A percentile compares a stretch with the other conserved stretches of the same genome.
phyloP scores from a whole-genome alignment of 2,329 filamentous ascomycete species.

The Cladosporium sp. region DNA sequence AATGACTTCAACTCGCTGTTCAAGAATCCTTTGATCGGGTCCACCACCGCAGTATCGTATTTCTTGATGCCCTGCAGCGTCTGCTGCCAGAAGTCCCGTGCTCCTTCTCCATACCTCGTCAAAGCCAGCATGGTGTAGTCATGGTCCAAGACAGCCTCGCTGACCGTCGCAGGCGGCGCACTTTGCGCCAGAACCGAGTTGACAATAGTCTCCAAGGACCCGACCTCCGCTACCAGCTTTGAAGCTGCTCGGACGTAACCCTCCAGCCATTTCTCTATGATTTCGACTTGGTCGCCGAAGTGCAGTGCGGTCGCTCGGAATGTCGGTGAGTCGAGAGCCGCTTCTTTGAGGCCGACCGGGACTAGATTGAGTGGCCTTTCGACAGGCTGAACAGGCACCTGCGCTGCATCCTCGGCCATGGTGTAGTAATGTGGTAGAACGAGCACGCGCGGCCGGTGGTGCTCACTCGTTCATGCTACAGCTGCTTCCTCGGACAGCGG shows the following conservation, averaged over 20 bases:
- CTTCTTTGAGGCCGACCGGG: constrained; percentile 88
- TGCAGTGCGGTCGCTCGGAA: constrained; percentile 84
- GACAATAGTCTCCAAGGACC: constrained; percentile 73
- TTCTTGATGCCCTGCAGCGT: constrained; percentile 70
- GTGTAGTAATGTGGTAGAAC: not conserved
- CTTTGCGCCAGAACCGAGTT: constrained; percentile 72
- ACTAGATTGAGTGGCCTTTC: constrained; percentile 36
- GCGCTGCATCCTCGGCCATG: constrained; percentile 2
- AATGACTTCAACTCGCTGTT: constrained; percentile 75
- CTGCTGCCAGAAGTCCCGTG: constrained; percentile 81
- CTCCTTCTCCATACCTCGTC: constrained; percentile 77
- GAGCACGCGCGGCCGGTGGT: not conserved
- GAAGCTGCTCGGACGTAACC: constrained; percentile 60
- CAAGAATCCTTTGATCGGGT: constrained; percentile 78
- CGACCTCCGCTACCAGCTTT: constrained; percentile 61
- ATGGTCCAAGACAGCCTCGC: constrained; percentile 84
- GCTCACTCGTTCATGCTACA: constrained; percentile 5
- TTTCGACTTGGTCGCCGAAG: constrained; percentile 87
- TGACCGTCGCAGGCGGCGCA: constrained; percentile 67
- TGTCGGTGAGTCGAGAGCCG: constrained; percentile 90
- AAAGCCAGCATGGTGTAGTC: constrained; percentile 90
- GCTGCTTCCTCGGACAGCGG: not conserved
- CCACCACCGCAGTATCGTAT: constrained; percentile 71
- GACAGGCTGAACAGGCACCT: constrained; percentile 12
- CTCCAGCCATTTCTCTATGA: constrained; percentile 88